These are phyloP conservation scores for Apiospora kogelbergensis DNA, from an alignment of 2,329 filamentous ascomycete genomes.

Conservation along the genomic window DNA sequence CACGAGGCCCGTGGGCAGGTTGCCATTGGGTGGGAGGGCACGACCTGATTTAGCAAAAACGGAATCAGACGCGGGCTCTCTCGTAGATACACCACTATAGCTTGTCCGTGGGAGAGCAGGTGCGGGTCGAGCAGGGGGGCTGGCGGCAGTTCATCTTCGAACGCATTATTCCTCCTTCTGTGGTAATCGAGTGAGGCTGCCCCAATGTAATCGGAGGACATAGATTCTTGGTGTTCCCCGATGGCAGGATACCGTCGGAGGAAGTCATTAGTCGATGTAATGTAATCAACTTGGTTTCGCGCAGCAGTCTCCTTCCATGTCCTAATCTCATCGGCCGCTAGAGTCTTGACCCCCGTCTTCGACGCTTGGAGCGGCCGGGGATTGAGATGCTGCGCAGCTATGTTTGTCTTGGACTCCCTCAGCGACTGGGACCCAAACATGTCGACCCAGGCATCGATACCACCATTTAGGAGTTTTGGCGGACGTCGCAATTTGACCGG, in stretches of 20 bases:
- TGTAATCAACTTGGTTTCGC: conserved; percentile 46
- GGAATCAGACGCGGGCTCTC: conserved; percentile 34
- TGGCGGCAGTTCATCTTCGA: conserved; percentile 47
- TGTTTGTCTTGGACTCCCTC: conserved; percentile 36
- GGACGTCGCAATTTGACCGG: conserved; percentile 70
- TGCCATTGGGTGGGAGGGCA: conserved; percentile 35
- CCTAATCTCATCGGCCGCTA: conserved; percentile 78
- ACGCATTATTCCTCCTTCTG: conserved; percentile 31
- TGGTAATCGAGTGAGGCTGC: background rate
- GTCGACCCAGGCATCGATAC: conserved; percentile 83
- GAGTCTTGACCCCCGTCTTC: conserved; percentile 59
- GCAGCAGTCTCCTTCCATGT: conserved; percentile 71
- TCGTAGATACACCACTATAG: conserved; percentile 70
- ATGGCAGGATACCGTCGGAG: conserved; percentile 77
- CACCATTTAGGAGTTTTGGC: conserved; percentile 79
- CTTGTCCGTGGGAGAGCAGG: conserved; percentile 68
- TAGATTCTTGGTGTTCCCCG: conserved; percentile 59
- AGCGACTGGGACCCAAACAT: conserved; percentile 71
- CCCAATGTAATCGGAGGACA: conserved; percentile 42
- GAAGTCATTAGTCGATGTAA: conserved; percentile 80
- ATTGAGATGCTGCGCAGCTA: conserved; percentile 15
- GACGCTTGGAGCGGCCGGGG: conserved; percentile 30
- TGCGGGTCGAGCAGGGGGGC: conserved; percentile 65
- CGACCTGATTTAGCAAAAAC: conserved; percentile 41
- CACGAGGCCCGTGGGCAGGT: conserved; percentile 64